Conservation (phyloP, 2,329 filamentous ascomycete genomes). For the Aspergillus ustus region DNA sequence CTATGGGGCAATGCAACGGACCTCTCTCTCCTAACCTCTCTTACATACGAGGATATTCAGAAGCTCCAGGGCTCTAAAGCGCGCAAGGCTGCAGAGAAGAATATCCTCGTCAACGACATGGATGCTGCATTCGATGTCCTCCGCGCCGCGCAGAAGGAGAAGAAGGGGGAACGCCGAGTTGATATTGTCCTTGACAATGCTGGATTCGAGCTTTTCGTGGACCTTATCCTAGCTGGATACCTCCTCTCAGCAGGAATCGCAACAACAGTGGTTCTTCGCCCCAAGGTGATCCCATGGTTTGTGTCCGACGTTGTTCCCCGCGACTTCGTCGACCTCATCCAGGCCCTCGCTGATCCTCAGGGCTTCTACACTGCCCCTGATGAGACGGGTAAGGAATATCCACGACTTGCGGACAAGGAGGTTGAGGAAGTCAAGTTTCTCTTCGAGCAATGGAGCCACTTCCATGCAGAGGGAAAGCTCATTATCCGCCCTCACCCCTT, state of each 20-base stretch:
- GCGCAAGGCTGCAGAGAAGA: conserved; percentile 83
- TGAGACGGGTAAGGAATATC: conserved; percentile 60
- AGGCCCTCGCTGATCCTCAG: conserved; percentile 76
- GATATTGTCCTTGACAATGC: conserved; percentile 98
- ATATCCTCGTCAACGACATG: conserved; percentile 89
- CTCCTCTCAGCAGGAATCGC: conserved; percentile 83
- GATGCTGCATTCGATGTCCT: conserved; percentile 71
- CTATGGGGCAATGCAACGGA: conserved; percentile 98
- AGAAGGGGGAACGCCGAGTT: conserved; percentile 71
- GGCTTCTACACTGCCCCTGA: conserved; percentile 80
- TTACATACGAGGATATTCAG: conserved; percentile 95
- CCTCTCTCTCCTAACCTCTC: conserved; percentile 83
- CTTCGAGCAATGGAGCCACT: conserved; percentile 77
- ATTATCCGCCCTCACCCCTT: conserved; percentile 83
- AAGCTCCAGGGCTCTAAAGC: conserved; percentile 90
- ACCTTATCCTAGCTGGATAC: conserved; percentile 89
- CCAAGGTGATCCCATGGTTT: conserved; percentile 97
- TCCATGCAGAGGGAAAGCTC: conserved; percentile 83
- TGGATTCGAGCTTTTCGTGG: conserved; percentile 95
- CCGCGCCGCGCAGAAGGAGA: conserved; percentile 65
- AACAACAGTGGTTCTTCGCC: conserved; percentile 84
- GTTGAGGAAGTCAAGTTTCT: conserved; percentile 71
- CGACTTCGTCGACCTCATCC: conserved; percentile 83
- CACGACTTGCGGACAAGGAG: conserved; percentile 70
- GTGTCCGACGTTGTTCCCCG: conserved; percentile 90